Evolutionary conservation across 768 basidiomycete genomes (phyloP).

Genomic region (Rhodotorula kratochvilovae): DNA sequence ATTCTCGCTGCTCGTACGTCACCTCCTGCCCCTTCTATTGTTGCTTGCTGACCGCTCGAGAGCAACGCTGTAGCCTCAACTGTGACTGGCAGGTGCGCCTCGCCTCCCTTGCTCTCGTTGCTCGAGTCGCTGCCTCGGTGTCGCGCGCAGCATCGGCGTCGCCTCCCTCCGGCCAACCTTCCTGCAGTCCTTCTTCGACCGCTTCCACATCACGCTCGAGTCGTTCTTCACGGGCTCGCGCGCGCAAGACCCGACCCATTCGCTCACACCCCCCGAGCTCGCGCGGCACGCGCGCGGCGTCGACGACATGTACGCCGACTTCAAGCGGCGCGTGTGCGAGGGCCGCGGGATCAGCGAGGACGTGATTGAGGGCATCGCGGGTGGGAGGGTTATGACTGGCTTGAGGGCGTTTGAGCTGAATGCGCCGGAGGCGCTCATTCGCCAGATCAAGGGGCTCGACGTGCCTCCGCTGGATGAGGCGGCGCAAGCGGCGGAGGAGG

Average conservation of each 20-base stretch:
- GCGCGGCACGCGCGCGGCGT: slow-evolving; percentile 32
- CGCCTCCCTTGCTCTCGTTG: neutral
- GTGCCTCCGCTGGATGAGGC: neutral
- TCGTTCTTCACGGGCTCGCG: slow-evolving; percentile 41
- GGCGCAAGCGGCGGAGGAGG: slow-evolving; percentile 3
- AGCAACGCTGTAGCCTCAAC: slow-evolving; percentile 29
- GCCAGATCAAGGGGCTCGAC: slow-evolving; percentile 26
- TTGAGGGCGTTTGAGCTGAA: slow-evolving; percentile 37
- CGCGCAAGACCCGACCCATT: slow-evolving; percentile 31
- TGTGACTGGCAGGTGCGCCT: slow-evolving; percentile 39
- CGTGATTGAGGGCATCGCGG: slow-evolving; percentile 42
- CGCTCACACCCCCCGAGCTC: slow-evolving; percentile 26
- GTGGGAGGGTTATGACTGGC: slow-evolving; percentile 42
- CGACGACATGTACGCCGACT: slow-evolving; percentile 43
- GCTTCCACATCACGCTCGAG: slow-evolving; percentile 42
- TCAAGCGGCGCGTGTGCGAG: slow-evolving; percentile 39
- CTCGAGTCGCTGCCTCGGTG: neutral
- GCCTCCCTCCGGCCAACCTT: slow-evolving; percentile 43
- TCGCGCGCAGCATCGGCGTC: slow-evolving; percentile 32
- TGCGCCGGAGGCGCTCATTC: slow-evolving; percentile 31
- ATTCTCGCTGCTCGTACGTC: slow-evolving; percentile 41
- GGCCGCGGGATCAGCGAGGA: slow-evolving; percentile 38
- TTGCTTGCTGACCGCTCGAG: neutral
- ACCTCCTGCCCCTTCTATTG: neutral
- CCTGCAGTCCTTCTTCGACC: slow-evolving; percentile 42